Conservation (phyloP, 148 eudicot genomes). For the Simmondsia chinensis region DNA sequence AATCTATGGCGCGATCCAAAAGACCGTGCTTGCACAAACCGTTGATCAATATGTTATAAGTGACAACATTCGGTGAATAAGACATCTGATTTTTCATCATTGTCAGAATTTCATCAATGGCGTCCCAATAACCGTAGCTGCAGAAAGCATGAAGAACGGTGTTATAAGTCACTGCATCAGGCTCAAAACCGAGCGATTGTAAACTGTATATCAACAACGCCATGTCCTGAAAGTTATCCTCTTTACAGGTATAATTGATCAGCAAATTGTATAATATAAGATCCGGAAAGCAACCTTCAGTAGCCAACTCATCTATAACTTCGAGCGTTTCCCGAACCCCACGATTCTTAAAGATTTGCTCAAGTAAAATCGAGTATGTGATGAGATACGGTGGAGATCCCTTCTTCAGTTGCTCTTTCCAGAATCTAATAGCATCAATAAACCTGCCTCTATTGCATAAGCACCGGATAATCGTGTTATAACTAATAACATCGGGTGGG, state of each 20-base stretch:
- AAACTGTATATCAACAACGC: conserved; percentile 37
- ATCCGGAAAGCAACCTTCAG: conserved; percentile 87
- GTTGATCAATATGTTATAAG: conserved; percentile 76
- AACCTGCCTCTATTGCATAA: conserved; percentile 36
- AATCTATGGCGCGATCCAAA: conserved; percentile 65
- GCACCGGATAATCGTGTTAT: conserved; percentile 56
- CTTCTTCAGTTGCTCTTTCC: conserved; percentile 72
- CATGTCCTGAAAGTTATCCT: conserved; percentile 34
- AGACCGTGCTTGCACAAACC: conserved; percentile 73
- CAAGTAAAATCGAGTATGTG: conserved; percentile 51
- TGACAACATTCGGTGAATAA: conserved; percentile 41
- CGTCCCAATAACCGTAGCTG: conserved; percentile 43
- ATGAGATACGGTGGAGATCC: conserved; percentile 71
- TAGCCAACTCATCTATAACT: conserved; percentile 61
- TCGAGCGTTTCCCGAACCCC: conserved; percentile 51
- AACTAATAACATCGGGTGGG: conserved; percentile 68
- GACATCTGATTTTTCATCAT: conserved; percentile 60
- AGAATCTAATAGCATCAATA: conserved; percentile 56
- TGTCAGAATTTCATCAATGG: conserved; percentile 51
- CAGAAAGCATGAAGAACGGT: conserved; percentile 65
- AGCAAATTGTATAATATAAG: conserved; percentile 57
- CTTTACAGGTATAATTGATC: conserved; percentile 42
- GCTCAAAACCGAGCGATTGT: conserved; percentile 55
- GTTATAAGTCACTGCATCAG: conserved; percentile 61
- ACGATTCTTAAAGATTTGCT: conserved; percentile 41